Evolutionary conservation across 768 basidiomycete species (phyloP).

Genomic region (Boletus bicolor): DNA sequence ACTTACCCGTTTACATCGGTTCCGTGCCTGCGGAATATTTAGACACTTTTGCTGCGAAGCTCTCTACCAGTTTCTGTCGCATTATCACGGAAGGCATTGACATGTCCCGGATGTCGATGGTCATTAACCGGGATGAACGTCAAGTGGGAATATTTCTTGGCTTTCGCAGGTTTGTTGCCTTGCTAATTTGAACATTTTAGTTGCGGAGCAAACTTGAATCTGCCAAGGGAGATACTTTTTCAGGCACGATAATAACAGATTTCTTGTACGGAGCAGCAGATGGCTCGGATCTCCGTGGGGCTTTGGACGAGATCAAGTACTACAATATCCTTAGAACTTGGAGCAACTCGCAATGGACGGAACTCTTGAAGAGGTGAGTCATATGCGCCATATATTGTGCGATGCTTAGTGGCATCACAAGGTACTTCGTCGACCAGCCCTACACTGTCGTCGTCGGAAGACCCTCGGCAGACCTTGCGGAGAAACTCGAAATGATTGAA

Average conservation of each 20-base stretch:
- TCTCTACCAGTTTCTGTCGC: slow-evolving; percentile 64
- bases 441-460: slow-evolving; percentile 79
- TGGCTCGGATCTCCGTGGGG: slow-evolving; percentile 69
- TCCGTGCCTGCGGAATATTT: slow-evolving; percentile 83
- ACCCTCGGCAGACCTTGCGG: slow-evolving; percentile 82
- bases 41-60: slow-evolving; percentile 62
- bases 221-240: slow-evolving; percentile 77
- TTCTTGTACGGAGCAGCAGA: slow-evolving; percentile 83
- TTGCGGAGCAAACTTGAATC: slow-evolving; percentile 83
- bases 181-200: slow-evolving; percentile 36
- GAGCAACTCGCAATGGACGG: slow-evolving; percentile 73
- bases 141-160: slow-evolving; percentile 47
- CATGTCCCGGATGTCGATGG: slow-evolving; percentile 84
- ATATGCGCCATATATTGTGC: slow-evolving; percentile 4
- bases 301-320: slow-evolving; percentile 77
- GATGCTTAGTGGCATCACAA: slow-evolving; percentile 31
- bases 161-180: neutral
- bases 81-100: slow-evolving; percentile 78
- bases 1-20: slow-evolving; percentile 74
- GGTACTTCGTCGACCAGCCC: slow-evolving; percentile 75
- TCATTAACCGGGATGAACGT: slow-evolving; percentile 84
- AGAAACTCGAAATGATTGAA: slow-evolving; percentile 77
- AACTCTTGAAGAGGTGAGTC: slow-evolving; percentile 68
- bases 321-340: slow-evolving; percentile 67
- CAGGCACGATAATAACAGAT: slow-evolving; percentile 71